Evolutionary conservation across 2,329 filamentous ascomycete species (phyloP).

Genomic region (Paecilomyces sp.): DNA sequence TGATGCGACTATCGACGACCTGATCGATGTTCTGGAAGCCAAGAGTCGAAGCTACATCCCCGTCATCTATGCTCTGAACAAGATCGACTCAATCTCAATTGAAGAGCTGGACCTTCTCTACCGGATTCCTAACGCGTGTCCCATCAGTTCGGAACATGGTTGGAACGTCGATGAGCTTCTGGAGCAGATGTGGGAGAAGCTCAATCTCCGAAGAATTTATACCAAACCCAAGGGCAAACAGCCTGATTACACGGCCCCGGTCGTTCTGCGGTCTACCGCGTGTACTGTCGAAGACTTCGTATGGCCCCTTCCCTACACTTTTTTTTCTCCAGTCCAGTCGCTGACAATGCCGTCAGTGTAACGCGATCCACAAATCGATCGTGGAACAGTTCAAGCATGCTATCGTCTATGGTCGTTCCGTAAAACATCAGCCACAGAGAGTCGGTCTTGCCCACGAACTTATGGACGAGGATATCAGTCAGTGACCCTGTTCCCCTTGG

Average conservation of each 20-base stretch:
- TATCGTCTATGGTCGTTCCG: conserved; percentile 93
- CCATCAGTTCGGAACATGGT: conserved; percentile 93
- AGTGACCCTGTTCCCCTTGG: conserved; percentile 27
- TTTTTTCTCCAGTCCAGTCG: conserved; percentile 4
- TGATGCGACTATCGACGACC: conserved; percentile 92
- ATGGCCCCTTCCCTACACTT: conserved; percentile 35
- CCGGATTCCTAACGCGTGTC: conserved; percentile 91
- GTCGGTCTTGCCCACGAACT: conserved; percentile 88
- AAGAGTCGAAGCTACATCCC: conserved; percentile 95
- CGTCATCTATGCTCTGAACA: conserved; percentile 98
- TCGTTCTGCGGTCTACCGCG: conserved; percentile 73
- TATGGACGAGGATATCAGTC: conserved; percentile 94
- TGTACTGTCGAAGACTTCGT: conserved; percentile 97
- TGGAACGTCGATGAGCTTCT: conserved; percentile 98
- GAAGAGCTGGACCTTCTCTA: conserved; percentile 95
- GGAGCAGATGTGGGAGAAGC: conserved; percentile 98
- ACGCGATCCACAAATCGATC: conserved; percentile 93
- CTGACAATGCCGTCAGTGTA: conserved; percentile 60
- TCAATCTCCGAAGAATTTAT: conserved; percentile 85
- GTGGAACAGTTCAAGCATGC: conserved; percentile 92
- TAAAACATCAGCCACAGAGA: conserved; percentile 96
- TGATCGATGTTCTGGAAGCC: conserved; percentile 93
- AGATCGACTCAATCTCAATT: conserved; percentile 96
- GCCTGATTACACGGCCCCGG: conserved; percentile 86
- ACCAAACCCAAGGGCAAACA: conserved; percentile 95